Base-by-base conservation (phyloP, 2,329 filamentous ascomycete species). In the Plenodomus tracheiphilus region DNA sequence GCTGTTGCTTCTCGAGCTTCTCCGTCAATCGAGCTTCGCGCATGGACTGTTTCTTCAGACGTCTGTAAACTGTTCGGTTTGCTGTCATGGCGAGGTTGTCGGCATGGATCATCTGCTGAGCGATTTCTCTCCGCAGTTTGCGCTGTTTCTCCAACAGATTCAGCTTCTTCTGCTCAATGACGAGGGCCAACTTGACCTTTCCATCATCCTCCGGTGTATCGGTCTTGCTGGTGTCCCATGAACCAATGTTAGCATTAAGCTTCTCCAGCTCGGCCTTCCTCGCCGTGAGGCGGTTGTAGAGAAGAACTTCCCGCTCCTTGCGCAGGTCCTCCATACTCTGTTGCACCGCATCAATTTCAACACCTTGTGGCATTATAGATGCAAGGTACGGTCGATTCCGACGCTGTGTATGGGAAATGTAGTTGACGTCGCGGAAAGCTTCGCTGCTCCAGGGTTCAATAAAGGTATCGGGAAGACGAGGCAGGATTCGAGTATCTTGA, bases 1-100 rank as follows among this genome's bases (percentile, higher is more conserved):
- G 90, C 72, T 99, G 94, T 73, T 99, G 92, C 77, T 97, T 97
- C 83, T 99, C 94, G 2, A 99, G 85, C 75, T 97, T 99, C 82
- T 99, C 94, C 0, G 94, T 99, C 59, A 99, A 95, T 48, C 93
- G 88, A 47, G 94, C 94, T 75, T 99, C 94, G 30, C 93, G 87
- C 41, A 97, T 82, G 41, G 88, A 96, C 74, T 97, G 93, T 78
- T 97, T 97, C 86, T 99, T 99, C 79, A 94, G 88, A 42, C 94
- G 87, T 30, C 94, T 88, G 72, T 97, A 97, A 65, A 87, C 84
- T 44, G 89, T 87, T 42, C 94, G 86, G 69, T 99, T 99, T 1
- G 92, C 93, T 1, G 93, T 97, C 89, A 97, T 97, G 38, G 92
- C 93, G 21, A 97, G 83, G 64, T 96, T 97, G 68, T 97, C 92